Conservation (phyloP, 768 basidiomycete species). For the Glaciozyma antarctica region DNA sequence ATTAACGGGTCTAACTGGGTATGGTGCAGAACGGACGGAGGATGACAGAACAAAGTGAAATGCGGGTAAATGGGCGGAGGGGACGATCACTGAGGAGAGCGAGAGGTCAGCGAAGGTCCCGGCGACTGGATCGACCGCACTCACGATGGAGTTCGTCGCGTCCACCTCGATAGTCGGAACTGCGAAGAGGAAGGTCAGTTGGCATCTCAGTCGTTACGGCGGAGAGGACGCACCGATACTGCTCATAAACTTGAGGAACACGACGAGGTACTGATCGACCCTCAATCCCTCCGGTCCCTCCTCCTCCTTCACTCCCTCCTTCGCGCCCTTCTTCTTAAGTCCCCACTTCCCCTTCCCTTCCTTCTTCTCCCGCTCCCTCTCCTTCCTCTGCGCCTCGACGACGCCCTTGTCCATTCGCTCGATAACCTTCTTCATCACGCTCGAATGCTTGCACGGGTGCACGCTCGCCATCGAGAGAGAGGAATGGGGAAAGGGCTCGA, state of each 20-base stretch:
- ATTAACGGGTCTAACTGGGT: no score
- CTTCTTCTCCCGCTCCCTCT: slow-evolving; percentile 44
- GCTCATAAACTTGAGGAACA: slow-evolving; percentile 92
- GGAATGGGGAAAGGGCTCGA: slow-evolving; percentile 95
- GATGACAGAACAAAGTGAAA: no score
- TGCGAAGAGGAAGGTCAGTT: not conserved
- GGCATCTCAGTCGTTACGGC: not conserved
- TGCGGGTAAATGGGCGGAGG: no score
- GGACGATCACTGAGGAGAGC: no score
- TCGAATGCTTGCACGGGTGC: slow-evolving; percentile 96
- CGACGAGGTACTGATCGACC: slow-evolving; percentile 95
- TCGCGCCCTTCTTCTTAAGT: slow-evolving; percentile 47
- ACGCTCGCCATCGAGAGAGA: slow-evolving; percentile 74
- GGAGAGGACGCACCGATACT: slow-evolving; percentile 22
- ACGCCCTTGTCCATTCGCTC: slow-evolving; percentile 92
- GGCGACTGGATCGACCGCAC: no score
- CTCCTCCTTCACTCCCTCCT: slow-evolving; percentile 41
- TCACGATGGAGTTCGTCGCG: slow-evolving; percentile 56
- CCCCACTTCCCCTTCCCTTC: slow-evolving; percentile 48
- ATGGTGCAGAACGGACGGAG: no score
- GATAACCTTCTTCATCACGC: slow-evolving; percentile 99
- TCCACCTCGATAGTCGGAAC: slow-evolving; percentile 69
- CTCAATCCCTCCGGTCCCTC: slow-evolving; percentile 81
- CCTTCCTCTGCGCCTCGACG: slow-evolving; percentile 61
- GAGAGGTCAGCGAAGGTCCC: no score